Base-by-base conservation (phyloP, 148 eudicot genomes). In the Nepenthes mirabilis region DNA sequence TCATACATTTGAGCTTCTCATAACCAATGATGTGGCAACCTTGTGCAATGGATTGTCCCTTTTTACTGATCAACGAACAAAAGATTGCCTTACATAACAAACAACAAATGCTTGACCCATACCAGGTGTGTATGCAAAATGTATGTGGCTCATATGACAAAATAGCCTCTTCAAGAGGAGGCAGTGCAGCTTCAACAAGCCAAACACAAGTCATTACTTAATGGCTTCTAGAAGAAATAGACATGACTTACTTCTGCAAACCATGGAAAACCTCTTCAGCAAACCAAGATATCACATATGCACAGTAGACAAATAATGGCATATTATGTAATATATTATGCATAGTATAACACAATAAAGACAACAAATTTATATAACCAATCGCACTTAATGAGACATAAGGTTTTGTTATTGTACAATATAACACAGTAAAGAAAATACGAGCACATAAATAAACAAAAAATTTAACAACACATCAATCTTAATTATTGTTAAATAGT, bases 191-290 rank as follows among this genome's bases (percentile, higher is more conserved):
- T 81, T 94, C 99, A 65, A 94, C 70, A 51, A 64, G 67, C 59
- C 78, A 75, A 61, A 89, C 83, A 56, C 99, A 95, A 64, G 63
- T 77, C 81, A 76, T 74, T 79, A 94, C 54, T 67, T 86, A 89
- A 59, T 74, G 95, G 79, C 95, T 94, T 83, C 99, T 84, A 56
- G 91, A 82, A 72, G 85, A 74, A 69, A 97, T 84, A 57, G 68
- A 68, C 33, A 79, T 77, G 34, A 88, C 82, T 69, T 91, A 82
- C 70, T 85, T 96, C 71, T 91, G 98, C 70, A 91, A 67, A 34
- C 95, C 88, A 73, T 91, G 98, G 65, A 88, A 91, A 63, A 86
- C 79, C 66, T 89, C 99, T 54, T 84, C 97, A 11, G 99, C 95
- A 72, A 94, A 94, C 67, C 97, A 89, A 77, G 50, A 75, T 32